Evolutionary conservation across 2,329 filamentous ascomycete species (phyloP), one percentile per base, ranked within the genome.

Genomic region (Aspergillus calidoustus): DNA sequence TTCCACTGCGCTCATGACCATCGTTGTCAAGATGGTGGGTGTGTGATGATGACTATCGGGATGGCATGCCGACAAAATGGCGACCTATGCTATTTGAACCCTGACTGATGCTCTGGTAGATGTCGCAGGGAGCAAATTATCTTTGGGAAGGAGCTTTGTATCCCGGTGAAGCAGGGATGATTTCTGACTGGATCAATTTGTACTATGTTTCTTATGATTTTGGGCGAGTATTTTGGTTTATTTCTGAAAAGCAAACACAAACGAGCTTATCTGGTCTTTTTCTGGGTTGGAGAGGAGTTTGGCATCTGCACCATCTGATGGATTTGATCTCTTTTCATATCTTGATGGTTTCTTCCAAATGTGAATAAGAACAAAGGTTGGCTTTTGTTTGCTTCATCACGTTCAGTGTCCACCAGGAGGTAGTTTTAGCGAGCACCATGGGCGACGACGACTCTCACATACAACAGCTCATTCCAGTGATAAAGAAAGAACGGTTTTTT

Each of bases 61-160:
- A 19, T 25, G 11, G 44, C 31, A 2, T 64, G 59, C 19, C 28
- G 41, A 25, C 41, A 46, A 23, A 46, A 54, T n/a, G 43, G 38
- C 28, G 38, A 22, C 15, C 17, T 11, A 15, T 64, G 62, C 49
- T 17, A 47, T 11, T n/a, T 46, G 6, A 25, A 57, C 22, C 31
- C 38, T 5, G 50, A 62, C 19, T 62, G 59, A 23, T 64, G 56
- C 49, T 59, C 59, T n/a, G 56, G 55, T 2, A 49, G n/a, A 47
- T 64, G 59, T 51, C 49, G 56, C n/a, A 38, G 55, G 4, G 47
- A 50, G 17, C 34, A 43, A 28, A 13, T 62, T 19, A 19, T 62
- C 19, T 52, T 51, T 8, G 55, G 25, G n/a, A 62, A 41, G 48
- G 46, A 46, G 13, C 55, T 59, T 38, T 49, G 53, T 34, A 28